Conservation (phyloP, 2,329 filamentous ascomycete genomes). For the Metarhizium rileyi region DNA sequence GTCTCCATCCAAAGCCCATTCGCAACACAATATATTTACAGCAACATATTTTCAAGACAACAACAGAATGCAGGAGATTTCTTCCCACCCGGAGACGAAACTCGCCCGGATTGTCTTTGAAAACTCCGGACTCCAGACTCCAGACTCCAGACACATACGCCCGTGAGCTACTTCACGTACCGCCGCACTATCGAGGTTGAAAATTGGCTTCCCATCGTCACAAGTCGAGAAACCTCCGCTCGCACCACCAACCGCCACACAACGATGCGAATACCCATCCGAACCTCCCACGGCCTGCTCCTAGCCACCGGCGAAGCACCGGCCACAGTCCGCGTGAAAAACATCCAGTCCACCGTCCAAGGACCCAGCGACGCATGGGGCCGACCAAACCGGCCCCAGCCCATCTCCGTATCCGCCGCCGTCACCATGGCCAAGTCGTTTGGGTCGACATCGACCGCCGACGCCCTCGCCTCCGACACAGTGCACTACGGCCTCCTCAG, state of each 20-base stretch:
- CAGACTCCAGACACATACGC: too few relatives aligned
- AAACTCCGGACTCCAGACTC: too few relatives aligned
- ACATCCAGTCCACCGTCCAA: conserved; percentile 47
- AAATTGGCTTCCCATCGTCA: too few relatives aligned
- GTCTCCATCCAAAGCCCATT: too few relatives aligned
- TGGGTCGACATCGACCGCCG: conserved; percentile 43
- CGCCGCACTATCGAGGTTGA: too few relatives aligned
- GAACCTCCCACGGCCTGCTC: conserved; percentile 2
- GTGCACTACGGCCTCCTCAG: conserved; percentile 66
- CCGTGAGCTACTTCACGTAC: too few relatives aligned
- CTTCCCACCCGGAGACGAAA: too few relatives aligned
- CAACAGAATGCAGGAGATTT: too few relatives aligned
- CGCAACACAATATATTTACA: too few relatives aligned
- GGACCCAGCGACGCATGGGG: conserved; percentile 63
- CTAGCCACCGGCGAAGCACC: conserved; percentile 15
- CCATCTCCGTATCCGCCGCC: conserved; percentile 49
- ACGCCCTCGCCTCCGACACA: conserved; percentile 58
- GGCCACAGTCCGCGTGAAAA: conserved; percentile 48
- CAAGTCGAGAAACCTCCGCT: too few relatives aligned
- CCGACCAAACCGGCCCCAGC: conserved; percentile 47
- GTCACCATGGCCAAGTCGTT: conserved; percentile 49
- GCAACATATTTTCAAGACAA: too few relatives aligned
- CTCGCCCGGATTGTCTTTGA: too few relatives aligned
- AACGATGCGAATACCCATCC: conserved; percentile 1
- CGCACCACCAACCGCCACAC: not conserved